phyloP scores from a whole-genome alignment of 257 asterid genomes.

The Salvia miltiorrhiza region DNA sequence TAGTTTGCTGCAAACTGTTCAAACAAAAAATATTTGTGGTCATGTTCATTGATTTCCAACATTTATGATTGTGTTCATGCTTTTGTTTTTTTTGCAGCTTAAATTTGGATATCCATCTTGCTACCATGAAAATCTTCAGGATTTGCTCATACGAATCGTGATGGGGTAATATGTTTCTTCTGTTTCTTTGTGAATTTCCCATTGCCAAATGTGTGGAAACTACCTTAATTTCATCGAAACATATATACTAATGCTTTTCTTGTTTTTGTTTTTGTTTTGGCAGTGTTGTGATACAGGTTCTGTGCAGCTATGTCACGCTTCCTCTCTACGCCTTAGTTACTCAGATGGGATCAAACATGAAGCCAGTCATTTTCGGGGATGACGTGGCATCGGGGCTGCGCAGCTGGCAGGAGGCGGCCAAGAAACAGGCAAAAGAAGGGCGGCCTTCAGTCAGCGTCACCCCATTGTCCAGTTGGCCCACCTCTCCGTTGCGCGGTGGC shows the following conservation, averaged over 20 bases:
- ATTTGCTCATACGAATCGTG: slow-evolving; percentile 53
- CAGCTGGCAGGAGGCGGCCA: slow-evolving; percentile 75
- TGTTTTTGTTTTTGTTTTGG: background rate
- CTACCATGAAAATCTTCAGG: slow-evolving; percentile 65
- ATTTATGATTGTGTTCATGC: background rate
- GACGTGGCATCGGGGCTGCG: slow-evolving; percentile 59
- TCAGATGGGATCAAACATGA: slow-evolving; percentile 87
- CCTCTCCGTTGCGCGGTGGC: slow-evolving; percentile 53
- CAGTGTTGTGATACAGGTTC: slow-evolving; percentile 61
- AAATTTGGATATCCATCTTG: slow-evolving; percentile 75
- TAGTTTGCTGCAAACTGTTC: background rate
- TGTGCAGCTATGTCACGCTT: slow-evolving; percentile 92
- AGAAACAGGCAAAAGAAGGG: slow-evolving; percentile 54
- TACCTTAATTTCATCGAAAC: background rate
- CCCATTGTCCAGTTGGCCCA: slow-evolving; percentile 53
- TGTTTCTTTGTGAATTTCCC: too few relatives aligned
- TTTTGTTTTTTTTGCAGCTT: slow-evolving; percentile 48
- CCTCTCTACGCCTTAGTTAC: slow-evolving; percentile 91
- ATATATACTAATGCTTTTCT: background rate
- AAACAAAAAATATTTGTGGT: background rate
- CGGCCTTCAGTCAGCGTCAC: slow-evolving; percentile 35
- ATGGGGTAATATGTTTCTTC: slow-evolving; percentile 58
- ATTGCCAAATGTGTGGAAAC: too few relatives aligned
- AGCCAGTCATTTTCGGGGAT: slow-evolving; percentile 65
- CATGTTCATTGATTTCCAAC: too few relatives aligned